Evolutionary conservation across 805 yeast species (phyloP).

Genomic region (Saccharomycopsis babjevae): DNA sequence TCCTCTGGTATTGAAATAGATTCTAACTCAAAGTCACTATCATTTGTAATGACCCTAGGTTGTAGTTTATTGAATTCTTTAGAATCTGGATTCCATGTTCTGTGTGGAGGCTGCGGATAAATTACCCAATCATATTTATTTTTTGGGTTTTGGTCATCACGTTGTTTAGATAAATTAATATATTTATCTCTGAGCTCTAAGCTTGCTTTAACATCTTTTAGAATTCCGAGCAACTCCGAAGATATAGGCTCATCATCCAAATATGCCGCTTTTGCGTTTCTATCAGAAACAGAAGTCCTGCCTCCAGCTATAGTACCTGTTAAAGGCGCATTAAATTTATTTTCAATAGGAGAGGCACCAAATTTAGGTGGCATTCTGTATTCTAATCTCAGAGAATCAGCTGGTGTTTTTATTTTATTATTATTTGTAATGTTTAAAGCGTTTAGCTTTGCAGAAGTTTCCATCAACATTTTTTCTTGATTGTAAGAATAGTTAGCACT

Average conservation of each 20-base stretch:
- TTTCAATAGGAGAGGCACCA: conserved; percentile 22
- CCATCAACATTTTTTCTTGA: conserved; percentile 54
- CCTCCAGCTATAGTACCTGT: conserved; percentile 11
- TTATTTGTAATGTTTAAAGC: conserved; percentile 32
- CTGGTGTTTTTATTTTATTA: background rate
- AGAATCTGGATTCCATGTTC: conserved; percentile 58
- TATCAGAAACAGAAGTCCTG: conserved; percentile 20
- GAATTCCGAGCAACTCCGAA: conserved; percentile 55
- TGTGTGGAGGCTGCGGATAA: conserved; percentile 91
- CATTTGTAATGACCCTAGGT: conserved; percentile 34
- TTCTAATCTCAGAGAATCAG: background rate
- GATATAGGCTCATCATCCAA: conserved; percentile 49
- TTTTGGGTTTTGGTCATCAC: conserved; percentile 74
- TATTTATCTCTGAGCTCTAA: conserved; percentile 70
- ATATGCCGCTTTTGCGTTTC: conserved; percentile 39
- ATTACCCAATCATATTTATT: conserved; percentile 63
- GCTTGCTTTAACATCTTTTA: conserved; percentile 52
- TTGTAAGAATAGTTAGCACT: conserved; percentile 54
- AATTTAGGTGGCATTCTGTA: conserved; percentile 23
- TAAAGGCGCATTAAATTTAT: conserved; percentile 11
- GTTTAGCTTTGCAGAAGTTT: conserved; percentile 54
- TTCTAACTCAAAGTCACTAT: conserved; percentile 45
- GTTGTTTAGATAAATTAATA: conserved; percentile 60
- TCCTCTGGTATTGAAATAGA: conserved; percentile 46
- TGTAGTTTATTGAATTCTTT: conserved; percentile 33